phyloP scores from a whole-genome alignment of 352 stramenopile genomes.

The Pythium utonaiense region DNA sequence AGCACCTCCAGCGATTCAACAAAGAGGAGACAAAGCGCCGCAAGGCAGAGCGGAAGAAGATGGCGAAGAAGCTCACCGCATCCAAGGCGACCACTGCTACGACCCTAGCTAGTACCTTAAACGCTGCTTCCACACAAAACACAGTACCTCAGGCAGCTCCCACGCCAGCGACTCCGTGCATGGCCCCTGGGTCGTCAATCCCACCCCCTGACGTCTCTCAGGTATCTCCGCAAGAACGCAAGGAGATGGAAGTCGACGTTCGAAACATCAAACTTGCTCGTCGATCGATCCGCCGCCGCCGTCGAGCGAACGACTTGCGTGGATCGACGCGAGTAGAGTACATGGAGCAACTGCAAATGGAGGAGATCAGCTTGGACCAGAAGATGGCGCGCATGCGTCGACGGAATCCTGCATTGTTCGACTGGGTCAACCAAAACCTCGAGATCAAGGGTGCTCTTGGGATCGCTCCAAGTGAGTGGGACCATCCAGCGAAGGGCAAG shows the following conservation, averaged over 20 bases:
- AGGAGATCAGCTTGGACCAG: conserved; percentile 10
- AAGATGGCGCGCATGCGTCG: conserved; percentile 1
- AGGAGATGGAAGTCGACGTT: conserved; percentile 15
- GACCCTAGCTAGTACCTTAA: too few relatives aligned
- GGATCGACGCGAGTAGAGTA: conserved; percentile 26
- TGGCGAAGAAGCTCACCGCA: too few relatives aligned
- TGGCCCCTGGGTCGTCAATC: too few relatives aligned
- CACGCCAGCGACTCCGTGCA: too few relatives aligned
- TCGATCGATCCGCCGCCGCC: conserved; percentile 18
- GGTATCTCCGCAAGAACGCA: not conserved
- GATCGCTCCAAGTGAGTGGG: conserved; percentile 7
- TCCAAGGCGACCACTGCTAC: too few relatives aligned
- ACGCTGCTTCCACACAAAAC: not conserved
- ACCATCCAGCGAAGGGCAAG: not conserved
- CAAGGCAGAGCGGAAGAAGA: too few relatives aligned
- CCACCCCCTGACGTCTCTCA: not conserved
- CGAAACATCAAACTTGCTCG: conserved; percentile 20
- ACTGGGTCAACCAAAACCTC: conserved; percentile 1
- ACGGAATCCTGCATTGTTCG: conserved; percentile 7
- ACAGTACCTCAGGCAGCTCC: not conserved
- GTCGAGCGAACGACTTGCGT: conserved; percentile 21
- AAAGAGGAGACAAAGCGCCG: too few relatives aligned
- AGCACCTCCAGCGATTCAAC: too few relatives aligned
- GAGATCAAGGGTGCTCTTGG: conserved; percentile 1
- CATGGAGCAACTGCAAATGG: conserved; percentile 15